These are phyloP conservation scores for Globisporangium parvum DNA, from an alignment of 352 stramenopile genomes.

Conservation along the genomic window DNA sequence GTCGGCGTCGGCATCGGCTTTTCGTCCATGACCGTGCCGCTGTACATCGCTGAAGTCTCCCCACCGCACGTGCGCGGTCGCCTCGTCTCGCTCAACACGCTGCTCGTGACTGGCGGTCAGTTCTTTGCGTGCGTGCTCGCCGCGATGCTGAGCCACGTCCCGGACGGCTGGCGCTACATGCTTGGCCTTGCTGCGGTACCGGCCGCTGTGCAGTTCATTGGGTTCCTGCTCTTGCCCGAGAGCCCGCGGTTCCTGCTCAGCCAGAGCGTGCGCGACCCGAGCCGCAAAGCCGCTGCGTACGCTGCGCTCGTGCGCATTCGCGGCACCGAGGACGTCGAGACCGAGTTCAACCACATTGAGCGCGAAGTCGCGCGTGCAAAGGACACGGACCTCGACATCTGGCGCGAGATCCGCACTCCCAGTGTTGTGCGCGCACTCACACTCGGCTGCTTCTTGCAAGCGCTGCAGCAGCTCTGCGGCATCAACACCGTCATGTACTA, in stretches of 20 bases:
- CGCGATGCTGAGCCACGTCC: conserved; percentile 39
- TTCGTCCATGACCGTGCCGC: conserved; percentile 69
- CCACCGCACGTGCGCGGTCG: conserved; percentile 53
- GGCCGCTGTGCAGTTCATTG: conserved; percentile 60
- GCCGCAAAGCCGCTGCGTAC: conserved; percentile 32
- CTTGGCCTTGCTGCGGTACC: conserved; percentile 64
- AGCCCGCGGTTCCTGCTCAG: conserved; percentile 60
- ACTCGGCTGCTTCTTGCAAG: conserved; percentile 57
- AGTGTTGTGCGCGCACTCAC: conserved; percentile 38
- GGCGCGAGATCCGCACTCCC: conserved; percentile 27
- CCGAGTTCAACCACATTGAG: conserved; percentile 55
- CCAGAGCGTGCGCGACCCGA: conserved; percentile 15
- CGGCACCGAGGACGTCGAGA: conserved; percentile 38
- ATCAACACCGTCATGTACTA: conserved; percentile 90
- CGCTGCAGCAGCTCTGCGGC: conserved; percentile 68
- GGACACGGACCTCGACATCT: conserved; percentile 20
- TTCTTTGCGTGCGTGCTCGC: conserved; percentile 74
- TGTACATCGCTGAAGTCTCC: conserved; percentile 77
- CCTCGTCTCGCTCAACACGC: conserved; percentile 75
- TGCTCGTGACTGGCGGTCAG: conserved; percentile 66
- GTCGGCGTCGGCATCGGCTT: conserved; percentile 63
- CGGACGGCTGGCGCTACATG: conserved; percentile 75
- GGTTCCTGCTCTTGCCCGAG: conserved; percentile 62
- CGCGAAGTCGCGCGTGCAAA: conserved; percentile 29
- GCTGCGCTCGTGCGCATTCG: conserved; percentile 45